Conservation (phyloP, 2,329 filamentous ascomycete genomes). For the Fusarium virguliforme region DNA sequence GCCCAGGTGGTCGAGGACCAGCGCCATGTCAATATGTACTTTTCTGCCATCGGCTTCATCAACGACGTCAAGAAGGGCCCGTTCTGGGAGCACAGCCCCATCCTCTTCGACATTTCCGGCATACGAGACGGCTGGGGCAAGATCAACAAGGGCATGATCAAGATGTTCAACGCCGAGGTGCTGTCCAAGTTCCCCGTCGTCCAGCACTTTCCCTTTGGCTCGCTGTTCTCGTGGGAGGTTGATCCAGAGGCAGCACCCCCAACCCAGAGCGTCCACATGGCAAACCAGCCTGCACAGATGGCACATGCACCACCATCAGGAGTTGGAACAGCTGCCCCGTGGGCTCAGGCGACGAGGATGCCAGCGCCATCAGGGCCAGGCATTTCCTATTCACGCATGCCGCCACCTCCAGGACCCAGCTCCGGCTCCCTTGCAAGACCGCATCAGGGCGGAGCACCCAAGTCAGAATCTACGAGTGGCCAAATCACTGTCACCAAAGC, state of each 20-base stretch:
- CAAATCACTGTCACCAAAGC: conserved; percentile 63
- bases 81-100: conserved; percentile 97
- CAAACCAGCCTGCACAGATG: conserved; percentile 65
- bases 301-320: conserved; percentile 40
- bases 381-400: conserved; percentile 59
- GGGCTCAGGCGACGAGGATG: conserved; percentile 62
- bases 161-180: conserved; percentile 99
- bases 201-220: conserved; percentile 93
- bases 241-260: conserved; percentile 73
- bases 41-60: conserved; percentile 96
- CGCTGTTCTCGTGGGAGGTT: conserved; percentile 82
- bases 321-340: conserved; percentile 62
- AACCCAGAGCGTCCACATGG: conserved; percentile 69
- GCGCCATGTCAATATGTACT: conserved; percentile 86
- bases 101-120: conserved; percentile 94
- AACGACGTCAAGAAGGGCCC: conserved; percentile 96
- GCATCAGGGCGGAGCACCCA: conserved; percentile 37
- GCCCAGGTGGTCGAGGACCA: conserved; percentile 75
- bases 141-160: conserved; percentile 99
- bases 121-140: conserved; percentile 97
- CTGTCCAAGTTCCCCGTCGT: conserved; percentile 97
- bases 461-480: conserved; percentile 55
- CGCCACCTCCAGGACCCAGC: conserved; percentile 50
- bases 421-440: conserved; percentile 49
- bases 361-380: conserved; percentile 55